These are phyloP conservation scores for Periconia macrospinosa DNA, from an alignment of 2,329 filamentous ascomycete species.

Conservation along the genomic window DNA sequence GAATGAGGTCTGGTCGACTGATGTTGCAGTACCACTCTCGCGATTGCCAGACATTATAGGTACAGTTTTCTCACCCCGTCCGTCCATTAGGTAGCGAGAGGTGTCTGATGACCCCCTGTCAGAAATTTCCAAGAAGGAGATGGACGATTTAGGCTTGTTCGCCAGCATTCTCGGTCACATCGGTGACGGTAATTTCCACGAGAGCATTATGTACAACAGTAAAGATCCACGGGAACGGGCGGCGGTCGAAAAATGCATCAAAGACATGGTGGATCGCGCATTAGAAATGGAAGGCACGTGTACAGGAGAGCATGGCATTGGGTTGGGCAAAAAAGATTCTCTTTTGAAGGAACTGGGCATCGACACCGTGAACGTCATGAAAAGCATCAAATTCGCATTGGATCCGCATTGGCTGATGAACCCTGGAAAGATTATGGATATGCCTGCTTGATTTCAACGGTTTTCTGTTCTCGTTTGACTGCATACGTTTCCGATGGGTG, in stretches of 20 bases:
- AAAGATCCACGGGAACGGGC: constrained; percentile 68
- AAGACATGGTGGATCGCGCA: constrained; percentile 88
- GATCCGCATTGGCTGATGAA: constrained; percentile 91
- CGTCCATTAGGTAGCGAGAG: neutral
- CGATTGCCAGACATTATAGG: constrained; percentile 64
- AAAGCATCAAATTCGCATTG: constrained; percentile 76
- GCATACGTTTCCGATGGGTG: no score
- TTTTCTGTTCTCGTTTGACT: no score
- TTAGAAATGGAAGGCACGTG: constrained; percentile 93
- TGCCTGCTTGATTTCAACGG: constrained; percentile 10
- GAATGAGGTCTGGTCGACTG: constrained; percentile 63
- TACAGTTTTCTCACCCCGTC: constrained; percentile 27
- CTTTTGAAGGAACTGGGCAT: constrained; percentile 77
- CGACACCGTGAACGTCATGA: constrained; percentile 83
- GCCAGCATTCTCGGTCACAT: constrained; percentile 88
- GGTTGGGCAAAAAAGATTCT: constrained; percentile 82
- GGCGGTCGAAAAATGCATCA: constrained; percentile 78
- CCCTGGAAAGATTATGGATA: constrained; percentile 86
- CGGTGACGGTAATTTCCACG: constrained; percentile 93
- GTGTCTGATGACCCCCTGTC: constrained; percentile 26
- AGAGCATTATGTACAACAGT: constrained; percentile 85
- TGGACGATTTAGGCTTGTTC: constrained; percentile 83
- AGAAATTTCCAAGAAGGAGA: constrained; percentile 85
- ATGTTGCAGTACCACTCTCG: constrained; percentile 64
- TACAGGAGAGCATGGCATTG: constrained; percentile 85